phyloP scores from a whole-genome alignment of 495 filamentous ascomycete genomes.

The Aspergillus diversus region DNA sequence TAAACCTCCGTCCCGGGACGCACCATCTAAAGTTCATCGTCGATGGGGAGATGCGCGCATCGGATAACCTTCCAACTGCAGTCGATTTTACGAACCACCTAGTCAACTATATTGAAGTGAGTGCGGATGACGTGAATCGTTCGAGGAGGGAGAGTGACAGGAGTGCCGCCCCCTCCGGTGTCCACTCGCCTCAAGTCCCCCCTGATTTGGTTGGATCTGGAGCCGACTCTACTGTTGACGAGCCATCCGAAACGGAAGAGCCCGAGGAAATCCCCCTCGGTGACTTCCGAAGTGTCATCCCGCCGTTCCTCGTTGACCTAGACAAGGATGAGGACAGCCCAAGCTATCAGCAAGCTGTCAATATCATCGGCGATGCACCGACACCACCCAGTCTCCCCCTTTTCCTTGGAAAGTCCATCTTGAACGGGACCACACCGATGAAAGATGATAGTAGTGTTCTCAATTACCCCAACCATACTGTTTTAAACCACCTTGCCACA shows the following conservation, averaged over 20 bases:
- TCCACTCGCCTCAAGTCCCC: conserved; percentile 51
- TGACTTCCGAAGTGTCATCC: conserved; percentile 64
- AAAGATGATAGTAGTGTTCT: conserved; percentile 98
- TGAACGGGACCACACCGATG: conserved; percentile 87
- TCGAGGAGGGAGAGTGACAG: conserved; percentile 42
- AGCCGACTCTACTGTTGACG: conserved; percentile 43
- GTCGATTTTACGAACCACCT: conserved; percentile 96
- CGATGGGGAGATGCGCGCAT: conserved; percentile 87
- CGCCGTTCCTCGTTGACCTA: conserved; percentile 82
- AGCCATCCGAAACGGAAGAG: conserved; percentile 47
- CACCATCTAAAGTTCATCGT: conserved; percentile 97
- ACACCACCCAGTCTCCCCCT: conserved; percentile 85
- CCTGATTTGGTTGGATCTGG: conserved; percentile 40
- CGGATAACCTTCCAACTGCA: conserved; percentile 84
- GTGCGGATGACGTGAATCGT: conserved; percentile 64
- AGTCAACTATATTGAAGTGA: conserved; percentile 97
- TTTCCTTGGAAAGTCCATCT: conserved; percentile 91
- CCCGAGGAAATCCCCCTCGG: conserved; percentile 52
- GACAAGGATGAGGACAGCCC: conserved; percentile 79
- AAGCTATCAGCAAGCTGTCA: conserved; percentile 68
- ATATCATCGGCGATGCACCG: conserved; percentile 72
- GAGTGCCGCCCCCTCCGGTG: conserved; percentile 37
- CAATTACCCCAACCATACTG: conserved; percentile 94
- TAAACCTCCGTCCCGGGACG: conserved; percentile 86
- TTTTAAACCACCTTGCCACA: conserved; percentile 96